Evolutionary conservation across 177 flowering plant species (phyloP), one percentile per base, ranked within the genome.

Genomic region (Vitis hybrid): DNA sequence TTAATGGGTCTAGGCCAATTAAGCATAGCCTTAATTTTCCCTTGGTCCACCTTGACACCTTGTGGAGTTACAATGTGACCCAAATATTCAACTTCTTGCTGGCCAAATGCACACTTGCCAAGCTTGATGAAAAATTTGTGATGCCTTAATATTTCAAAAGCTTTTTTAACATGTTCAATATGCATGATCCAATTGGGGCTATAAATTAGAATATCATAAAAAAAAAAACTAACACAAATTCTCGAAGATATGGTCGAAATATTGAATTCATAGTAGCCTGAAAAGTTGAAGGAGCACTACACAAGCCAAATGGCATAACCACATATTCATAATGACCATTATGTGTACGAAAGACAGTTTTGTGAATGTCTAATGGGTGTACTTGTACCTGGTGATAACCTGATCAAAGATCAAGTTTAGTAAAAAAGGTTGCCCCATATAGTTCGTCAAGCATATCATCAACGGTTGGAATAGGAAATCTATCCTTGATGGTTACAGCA

Each of bases 381-480:
- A 80, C 64, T 21, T 71, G 30, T 1, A 80, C 35, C 56, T 78
- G 80, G 55, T 76, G 79, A 19, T 71, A 80, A 0, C 75, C 72
- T 14, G 46, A 5, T 35, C 46, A 0, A 1, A 75, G 51, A 19
- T 78, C 73, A 75, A 50, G 14, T 78, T 81, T 1, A 75, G 67
- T 30, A 78, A 81, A n/a, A 14, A 52, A 2, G n/a, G 46, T 35
- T 11, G 0, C 77, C 73, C 0, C 67, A 18, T 65, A 9, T 2
- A 77, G 46, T 50, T 79, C 77, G 64, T 35, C 46, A 6, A 35
- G 0, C 46, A 35, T 6, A 35, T 35, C 46, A 5, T 0, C 46
- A 5, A 35, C 32, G 3, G 30, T 50, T 2, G 55, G 66, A 17
- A 64, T 64, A 2, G 8, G 46, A 6, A 35, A 35, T 35, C 46